These are phyloP conservation scores for Aspergillus pseudoglaucus DNA, from an alignment of 2,329 filamentous ascomycete genomes.

Conservation along the genomic window DNA sequence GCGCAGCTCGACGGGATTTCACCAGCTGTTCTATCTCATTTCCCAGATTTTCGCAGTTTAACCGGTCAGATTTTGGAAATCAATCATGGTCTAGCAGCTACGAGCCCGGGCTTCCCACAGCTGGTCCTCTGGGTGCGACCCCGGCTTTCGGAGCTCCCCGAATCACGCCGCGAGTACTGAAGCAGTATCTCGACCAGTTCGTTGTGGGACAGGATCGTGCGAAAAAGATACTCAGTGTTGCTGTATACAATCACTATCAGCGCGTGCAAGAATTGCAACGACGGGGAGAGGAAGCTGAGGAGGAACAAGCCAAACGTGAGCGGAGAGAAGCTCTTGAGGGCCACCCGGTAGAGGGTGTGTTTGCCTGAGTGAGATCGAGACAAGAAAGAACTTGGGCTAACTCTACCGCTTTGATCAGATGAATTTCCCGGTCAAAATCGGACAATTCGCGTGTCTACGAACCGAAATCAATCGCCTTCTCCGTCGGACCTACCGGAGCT, in stretches of 20 bases:
- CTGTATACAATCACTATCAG: conserved; percentile 96
- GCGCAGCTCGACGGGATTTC: conserved; percentile 14
- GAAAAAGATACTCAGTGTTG: conserved; percentile 83
- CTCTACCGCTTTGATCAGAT: conserved; percentile 39
- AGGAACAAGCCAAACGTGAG: conserved; percentile 63
- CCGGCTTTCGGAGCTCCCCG: conserved; percentile 52
- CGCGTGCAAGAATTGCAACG: conserved; percentile 69
- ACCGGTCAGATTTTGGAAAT: conserved; percentile 56
- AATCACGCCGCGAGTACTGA: conserved; percentile 62
- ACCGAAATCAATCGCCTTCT: conserved; percentile 17
- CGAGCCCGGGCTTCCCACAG: conserved; percentile 55
- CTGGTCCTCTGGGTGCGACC: conserved; percentile 56
- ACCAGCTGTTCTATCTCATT: conserved; percentile 27
- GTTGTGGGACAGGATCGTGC: conserved; percentile 93
- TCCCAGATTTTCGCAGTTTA: conserved; percentile 46
- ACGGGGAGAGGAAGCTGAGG: conserved; percentile 72
- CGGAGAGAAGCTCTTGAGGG: conserved; percentile 61
- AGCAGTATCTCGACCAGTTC: conserved; percentile 88
- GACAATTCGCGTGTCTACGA: conserved; percentile 38
- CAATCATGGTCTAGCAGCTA: conserved; percentile 59
- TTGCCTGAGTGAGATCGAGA: neutral
- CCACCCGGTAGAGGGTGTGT: conserved; percentile 71
- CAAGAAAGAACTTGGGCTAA: too few relatives aligned
- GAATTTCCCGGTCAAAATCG: conserved; percentile 58
- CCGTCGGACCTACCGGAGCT: conserved; percentile 34